phyloP scores from a whole-genome alignment of 495 filamentous ascomycete genomes.

The Penicillium egyptiacum region DNA sequence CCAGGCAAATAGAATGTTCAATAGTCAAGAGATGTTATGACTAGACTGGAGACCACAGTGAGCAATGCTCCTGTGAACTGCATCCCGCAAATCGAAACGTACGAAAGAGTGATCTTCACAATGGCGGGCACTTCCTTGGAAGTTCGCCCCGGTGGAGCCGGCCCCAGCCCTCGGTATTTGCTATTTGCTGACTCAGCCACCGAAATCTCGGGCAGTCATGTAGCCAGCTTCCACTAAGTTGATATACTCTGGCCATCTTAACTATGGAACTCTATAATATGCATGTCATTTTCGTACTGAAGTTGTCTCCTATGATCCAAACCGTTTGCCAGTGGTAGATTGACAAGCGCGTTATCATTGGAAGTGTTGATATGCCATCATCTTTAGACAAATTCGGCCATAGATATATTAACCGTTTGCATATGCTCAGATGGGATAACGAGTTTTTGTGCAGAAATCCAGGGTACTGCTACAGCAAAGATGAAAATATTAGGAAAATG shows the following conservation, averaged over 20 bases:
- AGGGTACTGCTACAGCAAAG: neutral
- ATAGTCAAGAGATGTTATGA: neutral
- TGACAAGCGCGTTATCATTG: conserved; percentile 7
- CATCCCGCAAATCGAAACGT: conserved; percentile 14
- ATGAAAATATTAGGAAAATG: neutral
- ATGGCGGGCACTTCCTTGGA: conserved; percentile 8
- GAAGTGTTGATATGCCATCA: conserved; percentile 62
- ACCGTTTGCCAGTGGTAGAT: neutral
- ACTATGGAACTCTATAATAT: neutral
- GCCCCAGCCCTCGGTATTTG: too few relatives aligned
- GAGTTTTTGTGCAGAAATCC: neutral
- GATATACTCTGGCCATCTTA: neutral
- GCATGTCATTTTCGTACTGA: neutral
- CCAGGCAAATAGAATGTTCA: neutral
- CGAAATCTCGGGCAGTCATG: too few relatives aligned
- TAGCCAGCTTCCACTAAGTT: neutral
- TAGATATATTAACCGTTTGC: conserved; percentile 41
- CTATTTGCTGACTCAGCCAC: neutral
- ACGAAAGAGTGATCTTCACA: conserved; percentile 7
- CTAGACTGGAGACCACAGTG: conserved; percentile 6
- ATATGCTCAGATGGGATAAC: conserved; percentile 59
- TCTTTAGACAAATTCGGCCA: conserved; percentile 74
- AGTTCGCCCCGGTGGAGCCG: neutral
- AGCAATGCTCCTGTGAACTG: conserved; percentile 20
- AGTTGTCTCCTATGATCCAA: conserved; percentile 10